phyloP scores from a whole-genome alignment of 345 rosid species.

The Eucalyptus virginea region DNA sequence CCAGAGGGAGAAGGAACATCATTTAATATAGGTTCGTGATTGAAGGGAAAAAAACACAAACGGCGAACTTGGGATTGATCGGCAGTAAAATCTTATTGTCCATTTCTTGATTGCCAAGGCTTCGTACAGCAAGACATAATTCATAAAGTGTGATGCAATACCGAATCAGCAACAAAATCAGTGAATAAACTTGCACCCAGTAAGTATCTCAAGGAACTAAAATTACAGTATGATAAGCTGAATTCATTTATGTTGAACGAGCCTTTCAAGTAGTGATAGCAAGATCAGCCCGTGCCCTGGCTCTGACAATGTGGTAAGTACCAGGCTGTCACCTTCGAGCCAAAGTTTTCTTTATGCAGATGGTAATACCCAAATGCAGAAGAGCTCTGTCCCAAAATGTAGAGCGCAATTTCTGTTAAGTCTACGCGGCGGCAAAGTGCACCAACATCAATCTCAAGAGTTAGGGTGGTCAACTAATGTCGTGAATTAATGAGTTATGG shows the following conservation, averaged over 20 bases:
- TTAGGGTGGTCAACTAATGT: no score
- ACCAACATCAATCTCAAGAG: neutral
- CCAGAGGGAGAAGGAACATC: neutral
- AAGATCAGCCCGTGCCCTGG: neutral
- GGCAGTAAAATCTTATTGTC: neutral
- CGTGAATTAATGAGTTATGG: no score
- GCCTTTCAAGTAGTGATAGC: neutral
- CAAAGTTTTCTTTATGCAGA: neutral
- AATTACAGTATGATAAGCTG: neutral
- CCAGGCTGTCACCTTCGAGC: neutral
- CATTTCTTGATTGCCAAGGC: neutral
- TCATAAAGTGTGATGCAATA: neutral
- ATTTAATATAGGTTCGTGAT: neutral
- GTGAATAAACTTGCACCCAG: neutral
- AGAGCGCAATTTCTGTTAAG: neutral
- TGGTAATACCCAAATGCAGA: neutral
- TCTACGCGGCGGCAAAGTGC: neutral
- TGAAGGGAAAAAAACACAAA: neutral
- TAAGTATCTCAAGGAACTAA: neutral
- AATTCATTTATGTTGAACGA: neutral
- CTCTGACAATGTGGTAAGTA: neutral
- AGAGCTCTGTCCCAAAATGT: neutral
- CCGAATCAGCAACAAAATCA: neutral
- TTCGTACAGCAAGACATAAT: neutral
- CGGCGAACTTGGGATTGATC: neutral